Conservation (phyloP, 306 rosid genomes). For the Glycine soja region DNA sequence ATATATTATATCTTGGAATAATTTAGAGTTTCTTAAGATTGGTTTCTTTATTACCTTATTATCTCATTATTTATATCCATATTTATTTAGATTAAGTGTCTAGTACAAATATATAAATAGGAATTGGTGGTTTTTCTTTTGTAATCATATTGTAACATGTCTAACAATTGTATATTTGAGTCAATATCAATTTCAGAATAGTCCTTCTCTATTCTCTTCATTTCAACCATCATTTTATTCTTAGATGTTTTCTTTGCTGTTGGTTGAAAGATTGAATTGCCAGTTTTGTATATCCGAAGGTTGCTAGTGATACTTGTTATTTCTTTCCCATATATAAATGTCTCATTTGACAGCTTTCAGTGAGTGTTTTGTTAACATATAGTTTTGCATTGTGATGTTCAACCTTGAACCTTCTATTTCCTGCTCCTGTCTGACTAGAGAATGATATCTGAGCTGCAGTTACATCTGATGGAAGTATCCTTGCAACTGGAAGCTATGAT, state of each 20-base stretch:
- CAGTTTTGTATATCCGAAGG: conserved; percentile 4
- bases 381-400: conserved; percentile 18
- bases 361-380: conserved; percentile 14
- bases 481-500: conserved; percentile 98
- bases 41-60: too few species aligned
- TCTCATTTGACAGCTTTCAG: conserved; percentile 11
- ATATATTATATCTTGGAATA: not conserved
- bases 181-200: not conserved
- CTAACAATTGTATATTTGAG: not conserved
- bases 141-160: too few species aligned
- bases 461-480: conserved; percentile 95
- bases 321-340: conserved; percentile 19
- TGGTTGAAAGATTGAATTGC: conserved; percentile 27
- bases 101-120: too few species aligned
- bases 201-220: not conserved
- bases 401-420: conserved; percentile 15
- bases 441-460: conserved; percentile 66
- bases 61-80: too few species aligned
- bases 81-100: too few species aligned
- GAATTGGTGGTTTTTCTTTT: too few species aligned
- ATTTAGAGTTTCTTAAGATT: too few species aligned
- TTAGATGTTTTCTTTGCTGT: conserved; percentile 29
- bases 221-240: not conserved
- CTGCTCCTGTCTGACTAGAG: conserved; percentile 42
- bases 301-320: not conserved